Percentiles rank a stretch among this genome's conserved stretches.
phyloP scores from a whole-genome alignment of 441 rosid species.

The Croton laevigatus region DNA sequence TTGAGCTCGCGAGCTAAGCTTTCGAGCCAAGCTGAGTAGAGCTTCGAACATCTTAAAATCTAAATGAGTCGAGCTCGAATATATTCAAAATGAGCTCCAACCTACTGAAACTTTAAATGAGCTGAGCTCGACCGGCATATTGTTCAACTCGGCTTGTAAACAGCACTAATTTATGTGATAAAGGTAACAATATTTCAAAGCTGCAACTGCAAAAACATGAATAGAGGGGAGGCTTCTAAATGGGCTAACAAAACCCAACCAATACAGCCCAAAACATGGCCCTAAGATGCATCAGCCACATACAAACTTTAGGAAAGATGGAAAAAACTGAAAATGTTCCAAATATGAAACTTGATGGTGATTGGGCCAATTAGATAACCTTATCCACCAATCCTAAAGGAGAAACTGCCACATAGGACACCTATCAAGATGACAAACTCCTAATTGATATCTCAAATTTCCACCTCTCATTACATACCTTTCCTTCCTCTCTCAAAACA shows the following conservation, averaged over 20 bases:
- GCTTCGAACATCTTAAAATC: too few relatives aligned
- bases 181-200: too few relatives aligned
- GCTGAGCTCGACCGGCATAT: too few relatives aligned
- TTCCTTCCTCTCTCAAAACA: constrained; percentile 12
- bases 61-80: too few relatives aligned
- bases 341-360: constrained; percentile 16
- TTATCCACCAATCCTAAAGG: constrained; percentile 46
- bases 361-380: constrained; percentile 50
- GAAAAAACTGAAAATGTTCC: background rate
- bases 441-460: constrained; percentile 28
- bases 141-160: too few relatives aligned
- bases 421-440: constrained; percentile 20
- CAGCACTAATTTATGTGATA: too few relatives aligned
- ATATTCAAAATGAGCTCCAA: too few relatives aligned
- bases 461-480: constrained; percentile 35
- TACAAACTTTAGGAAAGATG: background rate
- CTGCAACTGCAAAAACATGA: too few relatives aligned
- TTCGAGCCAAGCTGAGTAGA: too few relatives aligned
- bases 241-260: background rate
- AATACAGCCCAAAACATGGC: background rate
- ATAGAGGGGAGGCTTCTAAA: background rate
- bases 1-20: too few relatives aligned
- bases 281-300: background rate
- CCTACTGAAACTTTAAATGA: too few relatives aligned
- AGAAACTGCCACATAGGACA: constrained; percentile 59